These are phyloP conservation scores for Hypoxylon rickii DNA, from an alignment of 495 filamentous ascomycete species.

Conservation along the genomic window DNA sequence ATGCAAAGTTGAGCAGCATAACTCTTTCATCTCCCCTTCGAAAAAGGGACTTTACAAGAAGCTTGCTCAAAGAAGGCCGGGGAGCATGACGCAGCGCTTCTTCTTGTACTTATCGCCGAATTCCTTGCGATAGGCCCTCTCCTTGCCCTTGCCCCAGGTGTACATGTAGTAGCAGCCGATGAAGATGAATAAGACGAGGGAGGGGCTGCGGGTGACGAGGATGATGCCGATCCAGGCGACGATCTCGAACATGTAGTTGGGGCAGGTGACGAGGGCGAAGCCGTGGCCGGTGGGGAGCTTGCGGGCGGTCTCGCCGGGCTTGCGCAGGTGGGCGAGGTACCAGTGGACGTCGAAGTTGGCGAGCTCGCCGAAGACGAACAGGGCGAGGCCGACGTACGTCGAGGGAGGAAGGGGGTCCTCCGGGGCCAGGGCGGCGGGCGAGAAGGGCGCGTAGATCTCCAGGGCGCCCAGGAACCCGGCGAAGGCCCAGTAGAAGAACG, in stretches of 20 bases:
- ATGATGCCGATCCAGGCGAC: conserved; percentile 82
- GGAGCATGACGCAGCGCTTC: conserved; percentile 81
- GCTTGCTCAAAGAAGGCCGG: conserved; percentile 58
- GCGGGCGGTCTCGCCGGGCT: conserved; percentile 78
- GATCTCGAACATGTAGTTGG: conserved; percentile 95
- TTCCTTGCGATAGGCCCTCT: conserved; percentile 83
- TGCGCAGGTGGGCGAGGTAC: conserved; percentile 73
- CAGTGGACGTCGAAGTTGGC: conserved; percentile 80
- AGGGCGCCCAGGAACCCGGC: conserved; percentile 82
- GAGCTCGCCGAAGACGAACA: conserved; percentile 77
- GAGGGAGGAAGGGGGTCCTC: conserved; percentile 44
- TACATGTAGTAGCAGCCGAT: conserved; percentile 77
- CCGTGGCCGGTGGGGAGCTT: conserved; percentile 86
- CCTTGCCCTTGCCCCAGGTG: conserved; percentile 89
- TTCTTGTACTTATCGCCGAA: conserved; percentile 89
- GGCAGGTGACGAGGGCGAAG: conserved; percentile 88
- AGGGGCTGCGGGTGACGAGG: conserved; percentile 74
- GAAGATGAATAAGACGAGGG: conserved; percentile 70
- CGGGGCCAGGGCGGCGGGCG: conserved; percentile 61
- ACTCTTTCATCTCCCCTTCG: too few species aligned
- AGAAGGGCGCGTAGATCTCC: conserved; percentile 79
- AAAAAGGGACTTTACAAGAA: too few species aligned
- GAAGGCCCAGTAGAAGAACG: conserved; percentile 85
- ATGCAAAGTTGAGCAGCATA: not conserved
- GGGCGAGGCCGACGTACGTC: conserved; percentile 63